Base-by-base conservation (phyloP, 2,329 filamentous ascomycete genomes). In the Saccharata proteae region DNA sequence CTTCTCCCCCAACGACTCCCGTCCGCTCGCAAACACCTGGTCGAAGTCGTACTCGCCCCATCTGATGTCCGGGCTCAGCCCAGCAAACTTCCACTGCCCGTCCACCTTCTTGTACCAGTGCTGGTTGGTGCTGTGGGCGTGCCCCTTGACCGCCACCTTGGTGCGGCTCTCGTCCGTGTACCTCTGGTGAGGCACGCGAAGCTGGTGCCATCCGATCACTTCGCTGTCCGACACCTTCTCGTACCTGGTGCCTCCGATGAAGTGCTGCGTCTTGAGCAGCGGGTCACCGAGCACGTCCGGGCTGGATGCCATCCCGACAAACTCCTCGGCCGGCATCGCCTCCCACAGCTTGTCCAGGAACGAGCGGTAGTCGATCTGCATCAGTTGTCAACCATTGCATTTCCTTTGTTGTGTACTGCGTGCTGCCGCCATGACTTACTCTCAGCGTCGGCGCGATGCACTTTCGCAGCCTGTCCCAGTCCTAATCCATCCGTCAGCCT, bases 311-410 rank as follows among this genome's bases (percentile, higher is more conserved):
- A 71, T 67, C 27, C 44, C 46, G 17, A 71, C 40, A 46, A 67
- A 71, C 34, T 70, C 62, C 2, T 62, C 61, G 6, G 67, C 65
- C 0, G 67, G 65, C 65, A 72, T 70, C 11, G 56, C 50, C 38
- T 70, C 65, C 67, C 68, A 71, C 31, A 65, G 47, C 51, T 69
- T 66, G 54, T 62, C 55, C 38, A 71, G 55, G 44, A 71, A 64
- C 10, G 51, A 72, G 40, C 51, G 62, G 66, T 85, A 85, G 62
- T 85, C 80, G 45, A 84, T 67, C 65, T 77, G 51, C 10, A 20
- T 20, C 15, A 48, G 39, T 11, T 16, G 26, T 34, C 16, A 38
- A 32, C 12, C 13, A 12, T 24, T 15, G 26, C 28, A n/a, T 16
- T n/a, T 10, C 13, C 12, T 7, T 9, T 31, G 6, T 31, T 12